Base-by-base conservation (phyloP, 352 stramenopile genomes). In the Pythium scleroteichum region DNA sequence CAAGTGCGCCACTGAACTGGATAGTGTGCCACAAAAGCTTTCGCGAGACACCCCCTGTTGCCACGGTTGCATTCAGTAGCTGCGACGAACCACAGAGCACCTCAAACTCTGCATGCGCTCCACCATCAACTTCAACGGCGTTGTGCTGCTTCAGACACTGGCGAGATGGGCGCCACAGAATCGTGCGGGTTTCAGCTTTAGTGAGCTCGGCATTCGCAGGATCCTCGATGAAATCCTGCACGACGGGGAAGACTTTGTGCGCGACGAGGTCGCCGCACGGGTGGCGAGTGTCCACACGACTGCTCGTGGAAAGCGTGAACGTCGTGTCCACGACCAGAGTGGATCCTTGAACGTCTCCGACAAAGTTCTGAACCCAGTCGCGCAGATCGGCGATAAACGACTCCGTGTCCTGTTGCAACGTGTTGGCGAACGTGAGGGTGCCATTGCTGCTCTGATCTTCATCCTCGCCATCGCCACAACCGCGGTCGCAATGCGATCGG, bases 111-210 rank as follows among this genome's bases (percentile, higher is more conserved):
- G 53, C 68, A 24, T 75, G 64, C 14, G 64, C 59, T n/a, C 63
- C 64, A 19, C 68, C 68, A 16, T 75, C 64, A 38, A 75, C 68
- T 54, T 70, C 63, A 22, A 72, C 49, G 10, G 68, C 53, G 39
- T 69, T 62, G 23, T 64, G 58, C 20, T 51, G 41, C 3, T 53
- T 35, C 23, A 72, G 12, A n/a, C 64, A 75, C 19, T 46, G 52
- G 9, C 48, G 51, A 8, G 68, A 70, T 22, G 68, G 63, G 23
- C 62, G 68, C 68, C 68, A 75, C 41, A 66, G 40, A 19, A 72
- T 62, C 17, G 56, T 55, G 4, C 64, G 38, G 0, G 53, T 51
- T 3, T 48, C 22, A n/a, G 44, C 39, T 41, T 70, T 54, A 14
- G 32, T 50, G 24, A 75, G 22, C 19, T 58, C 35, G 8, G 68